Evolutionary conservation across 73 alveolate species (phyloP).

Genomic region (Blepharisma stoltei): DNA sequence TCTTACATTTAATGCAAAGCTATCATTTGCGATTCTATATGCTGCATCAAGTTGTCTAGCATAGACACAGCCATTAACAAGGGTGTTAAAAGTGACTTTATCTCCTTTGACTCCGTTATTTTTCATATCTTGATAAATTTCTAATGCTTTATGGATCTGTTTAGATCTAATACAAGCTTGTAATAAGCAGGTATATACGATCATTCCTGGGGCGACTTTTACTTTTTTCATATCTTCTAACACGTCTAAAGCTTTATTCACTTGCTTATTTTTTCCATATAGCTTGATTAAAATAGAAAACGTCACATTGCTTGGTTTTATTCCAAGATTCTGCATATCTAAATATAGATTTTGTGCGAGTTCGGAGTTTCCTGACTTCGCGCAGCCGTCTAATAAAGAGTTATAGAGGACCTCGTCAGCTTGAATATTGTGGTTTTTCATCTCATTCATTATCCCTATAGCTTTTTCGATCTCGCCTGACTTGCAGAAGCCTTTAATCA

Average conservation of each 20-base stretch:
- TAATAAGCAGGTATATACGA: constrained; percentile 87
- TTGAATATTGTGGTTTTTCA: constrained; percentile 48
- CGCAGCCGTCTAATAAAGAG: constrained; percentile 91
- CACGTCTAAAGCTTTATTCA: constrained; percentile 70
- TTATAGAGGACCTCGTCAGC: constrained; percentile 90
- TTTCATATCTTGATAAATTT: constrained; percentile 70
- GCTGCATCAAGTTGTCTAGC: constrained; percentile 43
- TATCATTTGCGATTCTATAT: constrained; percentile 15
- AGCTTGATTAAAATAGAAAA: constrained; percentile 83
- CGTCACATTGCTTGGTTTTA: constrained; percentile 83
- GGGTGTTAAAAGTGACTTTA: constrained; percentile 72
- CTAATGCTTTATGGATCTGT: constrained; percentile 72
- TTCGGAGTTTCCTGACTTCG: constrained; percentile 72
- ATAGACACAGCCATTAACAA: constrained; percentile 73
- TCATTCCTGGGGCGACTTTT: constrained; percentile 70
- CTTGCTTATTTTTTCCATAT: constrained; percentile 76
- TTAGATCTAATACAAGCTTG: constrained; percentile 84
- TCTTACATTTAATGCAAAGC: constrained; percentile 19
- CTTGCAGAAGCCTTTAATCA: constrained; percentile 86
- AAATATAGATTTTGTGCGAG: constrained; percentile 79
- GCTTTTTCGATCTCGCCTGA: constrained; percentile 71
- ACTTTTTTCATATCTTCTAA: constrained; percentile 82
- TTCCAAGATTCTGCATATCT: constrained; percentile 65
- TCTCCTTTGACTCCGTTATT: constrained; percentile 70
- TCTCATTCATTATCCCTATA: constrained; percentile 59